A percentile compares a stretch with the other conserved stretches of the same genome.
Conservation (phyloP, 345 rosid species). For the Passiflora organensis region DNA sequence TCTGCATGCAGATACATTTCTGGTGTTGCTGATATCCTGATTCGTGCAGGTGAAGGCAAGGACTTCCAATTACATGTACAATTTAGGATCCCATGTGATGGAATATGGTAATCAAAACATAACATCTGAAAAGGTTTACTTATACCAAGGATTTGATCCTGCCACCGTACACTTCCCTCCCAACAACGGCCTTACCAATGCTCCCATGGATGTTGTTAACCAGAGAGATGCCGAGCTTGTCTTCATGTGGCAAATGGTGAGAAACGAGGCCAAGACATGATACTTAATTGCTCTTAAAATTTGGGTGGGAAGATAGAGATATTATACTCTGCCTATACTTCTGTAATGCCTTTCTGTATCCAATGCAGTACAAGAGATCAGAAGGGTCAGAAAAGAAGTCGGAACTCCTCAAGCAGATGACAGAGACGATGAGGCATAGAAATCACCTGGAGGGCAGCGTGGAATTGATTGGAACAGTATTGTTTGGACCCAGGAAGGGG, state of each 20-base stretch:
- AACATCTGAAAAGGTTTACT: conserved; percentile 49
- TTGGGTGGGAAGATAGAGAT: too few species aligned
- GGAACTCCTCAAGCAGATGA: conserved; percentile 44
- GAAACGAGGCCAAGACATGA: not conserved
- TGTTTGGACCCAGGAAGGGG: conserved; percentile 54
- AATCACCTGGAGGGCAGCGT: conserved; percentile 67
- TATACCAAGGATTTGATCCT: conserved; percentile 86
- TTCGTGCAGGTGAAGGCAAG: conserved; percentile 56
- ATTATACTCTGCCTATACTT: too few species aligned
- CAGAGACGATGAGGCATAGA: conserved; percentile 44
- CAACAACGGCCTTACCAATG: conserved; percentile 13
- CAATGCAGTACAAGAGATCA: conserved; percentile 45
- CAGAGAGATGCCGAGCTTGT: conserved; percentile 93
- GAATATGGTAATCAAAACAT: conserved; percentile 69
- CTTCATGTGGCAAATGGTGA: conserved; percentile 77
- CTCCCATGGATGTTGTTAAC: conserved; percentile 44
- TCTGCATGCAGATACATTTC: too few species aligned
- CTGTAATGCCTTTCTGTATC: not conserved
- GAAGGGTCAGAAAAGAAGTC: conserved; percentile 43
- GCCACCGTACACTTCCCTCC: conserved; percentile 49
- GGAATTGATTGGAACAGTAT: conserved; percentile 47
- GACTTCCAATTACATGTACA: conserved; percentile 62
- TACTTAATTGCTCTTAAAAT: too few species aligned
- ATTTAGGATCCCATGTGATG: conserved; percentile 84
- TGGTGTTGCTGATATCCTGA: too few species aligned